A percentile compares a stretch with the other conserved stretches of the same genome.
These are phyloP conservation scores for Kwoniella pini DNA, from an alignment of 768 basidiomycete species.

Conservation along the genomic window DNA sequence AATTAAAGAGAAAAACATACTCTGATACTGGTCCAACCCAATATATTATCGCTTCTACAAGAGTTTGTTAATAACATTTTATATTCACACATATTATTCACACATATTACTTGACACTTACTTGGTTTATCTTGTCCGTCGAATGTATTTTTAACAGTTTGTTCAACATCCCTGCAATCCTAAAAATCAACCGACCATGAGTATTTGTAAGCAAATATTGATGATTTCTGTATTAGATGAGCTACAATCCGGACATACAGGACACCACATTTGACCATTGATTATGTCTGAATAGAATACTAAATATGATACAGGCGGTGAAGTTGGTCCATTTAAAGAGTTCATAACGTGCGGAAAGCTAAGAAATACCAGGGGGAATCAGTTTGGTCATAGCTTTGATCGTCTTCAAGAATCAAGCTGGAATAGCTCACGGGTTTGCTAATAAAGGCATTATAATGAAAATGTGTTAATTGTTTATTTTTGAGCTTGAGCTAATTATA, in stretches of 20 bases:
- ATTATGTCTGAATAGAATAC: slow-evolving; percentile 49
- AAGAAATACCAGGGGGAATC: neutral
- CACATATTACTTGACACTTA: slow-evolving; percentile 13
- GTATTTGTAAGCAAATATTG: no score
- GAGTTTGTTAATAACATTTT: no score
- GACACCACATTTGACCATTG: slow-evolving; percentile 30
- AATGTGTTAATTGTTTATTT: neutral
- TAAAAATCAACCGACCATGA: slow-evolving; percentile 5
- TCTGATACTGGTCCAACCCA: slow-evolving; percentile 46
- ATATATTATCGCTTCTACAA: slow-evolving; percentile 44
- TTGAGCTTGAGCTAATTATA: no score
- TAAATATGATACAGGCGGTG: slow-evolving; percentile 46
- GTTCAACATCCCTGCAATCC: slow-evolving; percentile 51
- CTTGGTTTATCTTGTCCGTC: slow-evolving; percentile 47
- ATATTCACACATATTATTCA: neutral
- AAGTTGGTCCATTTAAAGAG: slow-evolving; percentile 41
- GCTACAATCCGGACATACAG: slow-evolving; percentile 30
- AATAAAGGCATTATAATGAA: slow-evolving; percentile 21
- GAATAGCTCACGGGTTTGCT: slow-evolving; percentile 28
- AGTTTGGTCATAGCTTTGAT: neutral
- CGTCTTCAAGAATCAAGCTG: neutral
- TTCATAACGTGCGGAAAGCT: slow-evolving; percentile 53
- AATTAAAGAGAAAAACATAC: no score
- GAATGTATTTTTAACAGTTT: slow-evolving; percentile 41
- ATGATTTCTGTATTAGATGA: no score